Conservation (phyloP, 805 yeast genomes). For the Candida ascalaphidarum region DNA sequence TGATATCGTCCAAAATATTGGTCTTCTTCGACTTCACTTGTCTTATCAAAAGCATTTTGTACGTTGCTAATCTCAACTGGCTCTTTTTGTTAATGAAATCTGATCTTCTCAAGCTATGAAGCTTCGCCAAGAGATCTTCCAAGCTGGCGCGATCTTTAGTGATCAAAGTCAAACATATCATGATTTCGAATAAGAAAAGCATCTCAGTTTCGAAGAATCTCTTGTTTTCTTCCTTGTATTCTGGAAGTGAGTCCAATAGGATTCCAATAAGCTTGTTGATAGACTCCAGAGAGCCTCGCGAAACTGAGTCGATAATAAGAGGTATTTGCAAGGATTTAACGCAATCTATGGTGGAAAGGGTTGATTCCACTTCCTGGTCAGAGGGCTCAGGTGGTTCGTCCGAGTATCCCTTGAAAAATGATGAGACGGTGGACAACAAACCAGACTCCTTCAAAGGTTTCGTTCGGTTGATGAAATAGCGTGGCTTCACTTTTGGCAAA, state of each 20-base stretch:
- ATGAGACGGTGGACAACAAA: conserved; percentile 82
- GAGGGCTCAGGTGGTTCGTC: conserved; percentile 91
- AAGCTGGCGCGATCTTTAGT: conserved; percentile 19
- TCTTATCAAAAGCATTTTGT: conserved; percentile 41
- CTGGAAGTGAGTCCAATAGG: conserved; percentile 20
- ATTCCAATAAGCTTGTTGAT: conserved; percentile 27
- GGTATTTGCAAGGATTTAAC: conserved; percentile 59
- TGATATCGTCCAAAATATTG: conserved; percentile 2
- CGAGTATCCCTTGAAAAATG: conserved; percentile 78
- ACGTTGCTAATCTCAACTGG: conserved; percentile 39
- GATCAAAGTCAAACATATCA: conserved; percentile 26
- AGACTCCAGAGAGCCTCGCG: conserved; percentile 25
- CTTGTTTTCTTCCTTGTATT: conserved; percentile 16
- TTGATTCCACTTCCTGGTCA: conserved; percentile 83
- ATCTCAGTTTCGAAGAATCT: conserved; percentile 38
- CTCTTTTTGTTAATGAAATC: conserved; percentile 19
- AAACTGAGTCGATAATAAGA: conserved; percentile 45
- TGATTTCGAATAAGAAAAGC: conserved; percentile 40
- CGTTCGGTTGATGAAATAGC: conserved; percentile 52
- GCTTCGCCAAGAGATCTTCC: conserved; percentile 7
- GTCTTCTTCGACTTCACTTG: conserved; percentile 8
- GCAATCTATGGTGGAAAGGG: conserved; percentile 78
- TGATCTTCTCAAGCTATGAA: conserved; percentile 5
- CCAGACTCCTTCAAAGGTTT: conserved; percentile 68
- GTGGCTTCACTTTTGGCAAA: conserved; percentile 58